A percentile compares a stretch with the other conserved stretches of the same genome.
Evolutionary conservation across 139 green algal genomes (phyloP).

Genomic region (Ostreobium quekettii): DNA sequence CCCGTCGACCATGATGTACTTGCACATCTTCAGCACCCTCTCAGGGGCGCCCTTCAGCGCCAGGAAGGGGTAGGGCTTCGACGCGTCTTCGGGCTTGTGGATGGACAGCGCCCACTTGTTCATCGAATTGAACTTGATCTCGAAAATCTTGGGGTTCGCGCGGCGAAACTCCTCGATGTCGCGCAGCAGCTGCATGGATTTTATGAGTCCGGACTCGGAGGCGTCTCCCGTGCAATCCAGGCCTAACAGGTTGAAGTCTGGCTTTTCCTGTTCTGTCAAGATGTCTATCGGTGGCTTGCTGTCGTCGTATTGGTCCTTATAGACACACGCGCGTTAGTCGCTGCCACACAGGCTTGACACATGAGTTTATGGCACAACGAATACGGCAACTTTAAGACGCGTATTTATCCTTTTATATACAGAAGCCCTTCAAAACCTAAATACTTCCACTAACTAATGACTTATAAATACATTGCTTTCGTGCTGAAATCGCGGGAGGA

Average conservation of each 20-base stretch:
- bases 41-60: constrained; percentile 14
- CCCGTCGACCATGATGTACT: constrained; percentile 38
- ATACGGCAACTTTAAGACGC: too few species aligned
- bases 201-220: constrained; percentile 51
- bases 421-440: too few species aligned
- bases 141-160: constrained; percentile 59
- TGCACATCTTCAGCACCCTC: constrained; percentile 39
- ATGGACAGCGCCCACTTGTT: constrained; percentile 74
- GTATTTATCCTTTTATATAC: too few species aligned
- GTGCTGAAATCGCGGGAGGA: too few species aligned
- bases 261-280: constrained; percentile 22
- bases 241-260: constrained; percentile 63
- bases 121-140: constrained; percentile 61
- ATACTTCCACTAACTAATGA: too few species aligned
- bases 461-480: too few species aligned
- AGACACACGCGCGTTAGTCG: too few species aligned
- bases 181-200: constrained; percentile 54
- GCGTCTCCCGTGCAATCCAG: constrained; percentile 55
- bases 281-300: constrained; percentile 25
- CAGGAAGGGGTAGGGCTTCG: constrained; percentile 17
- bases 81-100: constrained; percentile 34
- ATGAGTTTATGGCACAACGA: too few species aligned
- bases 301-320: constrained; percentile 34
- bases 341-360: too few species aligned
- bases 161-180: constrained; percentile 41